Base-by-base conservation (phyloP, 208 protist species). In the Trypanosoma platydactyli region DNA sequence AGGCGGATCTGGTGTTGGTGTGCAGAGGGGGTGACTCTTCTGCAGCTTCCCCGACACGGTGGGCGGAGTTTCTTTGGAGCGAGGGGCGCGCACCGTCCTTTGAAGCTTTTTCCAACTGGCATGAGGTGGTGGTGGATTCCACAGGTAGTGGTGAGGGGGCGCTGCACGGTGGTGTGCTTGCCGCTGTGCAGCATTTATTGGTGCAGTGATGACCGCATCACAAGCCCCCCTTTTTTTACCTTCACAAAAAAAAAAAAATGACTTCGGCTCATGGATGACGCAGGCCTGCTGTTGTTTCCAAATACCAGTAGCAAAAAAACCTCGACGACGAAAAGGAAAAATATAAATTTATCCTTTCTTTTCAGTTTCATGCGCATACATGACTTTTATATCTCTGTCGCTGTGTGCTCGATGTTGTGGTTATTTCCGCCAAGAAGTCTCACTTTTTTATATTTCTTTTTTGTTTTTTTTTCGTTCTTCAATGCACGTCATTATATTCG, bases 1-100 rank as follows among this genome's bases (percentile, higher is more conserved):
- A 75, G 50, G 59, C 81, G 40, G 42, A 50, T 6, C 51, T 73
- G 24, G 33, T 70, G 27, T 48, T 68, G 50, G 45, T 67, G 30
- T 46, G 38, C 16, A 50, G n/a, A 20, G 33, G 22, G 9, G n/a
- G 20, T 41, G 27, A 56, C n/a, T 13, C 1, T 45, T 33, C 13
- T 35, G 18, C 51, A 9, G 15, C 22, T 45, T 7, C 56, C 1
- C 41, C 38, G 27, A 15, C 25, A 22, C 44, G 22, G 11, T 71
- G 65, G 65, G 9, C 29, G 48, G 1, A 11, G 20, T 46, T 24
- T 3, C 56, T 71, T 42, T 71, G 16, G 41, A 29, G 33, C 33
- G 53, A 54, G 30, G 16, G 33, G 52, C 13, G 41, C 1, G 33
- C 3, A 24, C 44, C 64, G 2, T 6, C 16, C 20, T 25, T 52